Evolutionary conservation across 257 asterid species (phyloP), one percentile per base, ranked within the genome.

Genomic region (Henckelia pumila): DNA sequence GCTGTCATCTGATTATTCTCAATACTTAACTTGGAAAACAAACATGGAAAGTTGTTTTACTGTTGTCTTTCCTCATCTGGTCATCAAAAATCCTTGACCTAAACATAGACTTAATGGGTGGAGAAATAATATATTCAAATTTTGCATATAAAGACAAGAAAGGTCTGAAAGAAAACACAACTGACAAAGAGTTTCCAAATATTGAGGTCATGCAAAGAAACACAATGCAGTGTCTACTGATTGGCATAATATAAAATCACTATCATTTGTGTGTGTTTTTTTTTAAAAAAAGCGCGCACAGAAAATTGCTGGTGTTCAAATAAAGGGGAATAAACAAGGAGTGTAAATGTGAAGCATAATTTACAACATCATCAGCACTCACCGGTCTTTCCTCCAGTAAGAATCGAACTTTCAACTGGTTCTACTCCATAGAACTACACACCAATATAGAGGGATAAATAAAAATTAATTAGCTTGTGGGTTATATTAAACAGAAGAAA

Each of bases 341-440:
- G 32, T 6, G 33, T 60, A 35, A n/a, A 47, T 8, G 16, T 25
- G 25, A 47, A 74, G 63, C 25, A 30, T 30, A 26, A 40, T 37
- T 29, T 25, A 30, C 33, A 57, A 55, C 62, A 35, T 37, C 14
- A 16, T 63, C 64, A 5, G 32, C 60, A 32, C 83, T 77, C 68
- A 88, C 96, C 94, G 32, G 91, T 75, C 63, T 77, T 80, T 71
- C 85, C 82, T n/a, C 85, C 85, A 55, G 85, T 74, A 21, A 80
- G 81, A 63, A 77, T 67, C 6, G 77, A 60, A 64, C 85, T 80
- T 70, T 80, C 85, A 40, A 61, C 73, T 44, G 85, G 85, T 60
- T 80, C 85, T 21, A 80, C 61, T 5, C 82, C 82, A 61, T 56
- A 35, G 25, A 80, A 59, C 96, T 88, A 68, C 32, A 72, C 63